These are phyloP conservation scores for Aspergillus haitiensis DNA, from an alignment of 495 filamentous ascomycete genomes.

Conservation along the genomic window DNA sequence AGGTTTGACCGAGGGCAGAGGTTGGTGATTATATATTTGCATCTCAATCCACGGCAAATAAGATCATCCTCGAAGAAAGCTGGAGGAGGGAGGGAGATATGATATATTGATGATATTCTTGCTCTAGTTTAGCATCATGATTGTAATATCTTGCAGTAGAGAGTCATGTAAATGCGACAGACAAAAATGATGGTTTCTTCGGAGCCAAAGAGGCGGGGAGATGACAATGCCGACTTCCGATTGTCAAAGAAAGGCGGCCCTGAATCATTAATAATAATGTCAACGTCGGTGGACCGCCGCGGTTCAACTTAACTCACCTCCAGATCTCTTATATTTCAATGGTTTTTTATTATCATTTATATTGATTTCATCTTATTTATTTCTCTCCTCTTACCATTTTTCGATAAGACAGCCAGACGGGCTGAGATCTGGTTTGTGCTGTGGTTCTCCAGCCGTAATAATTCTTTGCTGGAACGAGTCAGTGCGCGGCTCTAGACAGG, in stretches of 20 bases:
- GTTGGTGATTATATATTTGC: no score
- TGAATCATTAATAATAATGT: slow-evolving; percentile 1
- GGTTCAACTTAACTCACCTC: background rate
- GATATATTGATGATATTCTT: no score
- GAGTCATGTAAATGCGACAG: no score
- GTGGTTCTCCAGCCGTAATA: no score
- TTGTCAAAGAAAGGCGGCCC: background rate
- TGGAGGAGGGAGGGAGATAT: no score
- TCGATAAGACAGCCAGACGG: background rate
- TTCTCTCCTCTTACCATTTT: background rate
- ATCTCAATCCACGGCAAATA: no score
- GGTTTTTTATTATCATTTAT: background rate
- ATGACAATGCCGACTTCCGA: background rate
- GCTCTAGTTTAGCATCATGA: no score
- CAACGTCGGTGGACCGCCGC: background rate
- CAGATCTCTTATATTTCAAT: background rate
- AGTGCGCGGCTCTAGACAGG: background rate
- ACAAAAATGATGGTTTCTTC: no score
- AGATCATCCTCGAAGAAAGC: no score
- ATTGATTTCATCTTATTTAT: background rate
- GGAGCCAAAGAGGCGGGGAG: background rate
- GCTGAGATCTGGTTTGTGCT: no score
- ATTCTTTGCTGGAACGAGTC: background rate
- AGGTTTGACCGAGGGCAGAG: no score
- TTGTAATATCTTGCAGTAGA: no score